Evolutionary conservation across 2,329 filamentous ascomycete species (phyloP).

Genomic region (Paracoccidioides lutzii): DNA sequence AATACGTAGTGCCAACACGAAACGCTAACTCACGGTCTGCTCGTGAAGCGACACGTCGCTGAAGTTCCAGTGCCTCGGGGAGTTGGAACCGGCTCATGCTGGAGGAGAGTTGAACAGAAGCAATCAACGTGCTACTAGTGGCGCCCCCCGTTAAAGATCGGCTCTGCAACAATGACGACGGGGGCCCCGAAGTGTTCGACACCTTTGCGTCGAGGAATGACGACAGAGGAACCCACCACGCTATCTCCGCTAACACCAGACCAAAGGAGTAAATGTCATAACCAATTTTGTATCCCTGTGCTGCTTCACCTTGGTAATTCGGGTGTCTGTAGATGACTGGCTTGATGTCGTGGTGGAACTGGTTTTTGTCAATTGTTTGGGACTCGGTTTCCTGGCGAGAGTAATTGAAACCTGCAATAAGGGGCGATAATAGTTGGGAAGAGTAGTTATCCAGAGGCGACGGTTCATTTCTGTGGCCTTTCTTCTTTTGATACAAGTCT

Average conservation of each 20-base stretch:
- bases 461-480: neutral
- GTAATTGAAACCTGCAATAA: constrained; percentile 1
- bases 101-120: neutral
- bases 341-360: neutral
- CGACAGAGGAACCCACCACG: constrained; percentile 1
- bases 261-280: constrained; percentile 2
- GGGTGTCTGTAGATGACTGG: neutral
- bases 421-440: neutral
- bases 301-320: constrained; percentile 1
- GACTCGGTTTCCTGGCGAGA: constrained; percentile 1
- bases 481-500: neutral
- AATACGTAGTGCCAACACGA: neutral
- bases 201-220: constrained; percentile 1
- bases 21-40: constrained; percentile 1
- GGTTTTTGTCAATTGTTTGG: constrained; percentile 3
- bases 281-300: neutral
- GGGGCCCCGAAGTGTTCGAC: neutral
- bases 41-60: neutral
- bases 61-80: neutral
- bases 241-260: neutral
- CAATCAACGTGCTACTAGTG: neutral
- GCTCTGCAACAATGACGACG: neutral
- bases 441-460: neutral
- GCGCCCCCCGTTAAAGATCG: neutral
- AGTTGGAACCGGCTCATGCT: neutral